Evolutionary conservation across 768 basidiomycete genomes (phyloP).

Genomic region (Mrakia frigida): DNA sequence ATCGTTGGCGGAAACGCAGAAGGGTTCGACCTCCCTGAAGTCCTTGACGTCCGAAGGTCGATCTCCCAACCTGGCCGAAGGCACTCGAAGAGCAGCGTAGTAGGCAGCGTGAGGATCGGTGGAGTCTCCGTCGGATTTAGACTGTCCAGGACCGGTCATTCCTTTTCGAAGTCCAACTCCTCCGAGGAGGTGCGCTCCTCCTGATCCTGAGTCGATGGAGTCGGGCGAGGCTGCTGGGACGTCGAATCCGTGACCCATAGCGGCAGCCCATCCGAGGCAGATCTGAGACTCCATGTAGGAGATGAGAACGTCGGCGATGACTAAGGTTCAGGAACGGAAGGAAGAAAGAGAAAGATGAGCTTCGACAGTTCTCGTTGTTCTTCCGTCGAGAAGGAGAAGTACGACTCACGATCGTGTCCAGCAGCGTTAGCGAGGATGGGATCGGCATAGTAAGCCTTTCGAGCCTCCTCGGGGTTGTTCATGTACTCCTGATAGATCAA

Average conservation of each 20-base stretch:
- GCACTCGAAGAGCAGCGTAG: conserved; percentile 54
- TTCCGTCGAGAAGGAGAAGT: neutral
- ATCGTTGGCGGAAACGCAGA: conserved; percentile 94
- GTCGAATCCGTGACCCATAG: conserved; percentile 62
- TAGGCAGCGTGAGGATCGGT: conserved; percentile 40
- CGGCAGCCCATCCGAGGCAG: conserved; percentile 72
- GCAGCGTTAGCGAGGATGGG: conserved; percentile 68
- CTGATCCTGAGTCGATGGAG: conserved; percentile 44
- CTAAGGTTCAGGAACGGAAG: neutral
- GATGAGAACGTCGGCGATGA: conserved; percentile 84
- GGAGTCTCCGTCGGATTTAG: conserved; percentile 33
- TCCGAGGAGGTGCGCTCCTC: conserved; percentile 65
- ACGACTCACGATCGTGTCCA: conserved; percentile 62
- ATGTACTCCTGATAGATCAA: conserved; percentile 78
- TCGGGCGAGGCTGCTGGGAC: conserved; percentile 49
- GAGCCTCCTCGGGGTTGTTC: conserved; percentile 57
- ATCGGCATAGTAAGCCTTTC: conserved; percentile 71
- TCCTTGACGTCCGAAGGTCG: conserved; percentile 47
- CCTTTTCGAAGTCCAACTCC: conserved; percentile 80
- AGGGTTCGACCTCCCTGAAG: conserved; percentile 83
- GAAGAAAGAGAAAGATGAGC: conserved; percentile 1
- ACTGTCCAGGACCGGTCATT: conserved; percentile 41
- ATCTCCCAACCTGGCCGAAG: conserved; percentile 63
- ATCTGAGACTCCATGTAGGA: conserved; percentile 86
- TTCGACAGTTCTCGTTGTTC: neutral